phyloP scores from a whole-genome alignment of 2,329 filamentous ascomycete species.

The Alternaria angustiovoidea region DNA sequence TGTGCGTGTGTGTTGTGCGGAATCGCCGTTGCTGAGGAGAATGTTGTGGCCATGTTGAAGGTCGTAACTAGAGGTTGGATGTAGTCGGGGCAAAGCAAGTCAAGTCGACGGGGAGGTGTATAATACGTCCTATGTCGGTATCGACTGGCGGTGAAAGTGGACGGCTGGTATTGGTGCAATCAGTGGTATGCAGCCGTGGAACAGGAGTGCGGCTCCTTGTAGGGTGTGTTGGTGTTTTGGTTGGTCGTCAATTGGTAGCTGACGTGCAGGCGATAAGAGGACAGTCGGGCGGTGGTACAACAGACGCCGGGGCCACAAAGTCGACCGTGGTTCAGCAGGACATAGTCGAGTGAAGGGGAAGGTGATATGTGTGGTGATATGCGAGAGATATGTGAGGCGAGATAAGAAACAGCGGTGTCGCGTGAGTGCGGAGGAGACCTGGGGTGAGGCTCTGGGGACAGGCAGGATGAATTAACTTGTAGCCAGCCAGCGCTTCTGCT shows the following conservation, averaged over 20 bases:
- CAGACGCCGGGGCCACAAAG: background rate
- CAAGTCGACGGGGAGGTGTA: conserved; percentile 1
- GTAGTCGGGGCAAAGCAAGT: background rate
- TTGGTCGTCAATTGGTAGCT: conserved; percentile 43
- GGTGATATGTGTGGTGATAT: background rate
- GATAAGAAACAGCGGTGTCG: conserved; percentile 12
- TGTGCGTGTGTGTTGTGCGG: conserved; percentile 25
- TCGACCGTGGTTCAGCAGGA: conserved; percentile 26
- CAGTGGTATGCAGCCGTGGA: conserved; percentile 28
- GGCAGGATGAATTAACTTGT: conserved; percentile 23
- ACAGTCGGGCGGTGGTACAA: conserved; percentile 13
- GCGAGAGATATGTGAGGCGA: background rate
- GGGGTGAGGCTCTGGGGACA: conserved; percentile 27
- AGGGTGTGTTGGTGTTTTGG: conserved; percentile 26
- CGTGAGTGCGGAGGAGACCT: conserved; percentile 18
- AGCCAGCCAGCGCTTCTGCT: conserved; percentile 18
- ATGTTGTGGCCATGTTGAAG: conserved; percentile 47
- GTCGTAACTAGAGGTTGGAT: background rate
- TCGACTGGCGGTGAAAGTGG: conserved; percentile 27
- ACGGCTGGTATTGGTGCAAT: conserved; percentile 19
- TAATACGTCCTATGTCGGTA: conserved; percentile 17
- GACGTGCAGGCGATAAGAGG: conserved; percentile 47
- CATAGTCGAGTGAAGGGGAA: conserved; percentile 21
- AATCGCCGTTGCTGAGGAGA: conserved; percentile 42
- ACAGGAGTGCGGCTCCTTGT: conserved; percentile 35